These are phyloP conservation scores for Thielaviopsis punctulata DNA, from an alignment of 2,329 filamentous ascomycete species.

Conservation along the genomic window DNA sequence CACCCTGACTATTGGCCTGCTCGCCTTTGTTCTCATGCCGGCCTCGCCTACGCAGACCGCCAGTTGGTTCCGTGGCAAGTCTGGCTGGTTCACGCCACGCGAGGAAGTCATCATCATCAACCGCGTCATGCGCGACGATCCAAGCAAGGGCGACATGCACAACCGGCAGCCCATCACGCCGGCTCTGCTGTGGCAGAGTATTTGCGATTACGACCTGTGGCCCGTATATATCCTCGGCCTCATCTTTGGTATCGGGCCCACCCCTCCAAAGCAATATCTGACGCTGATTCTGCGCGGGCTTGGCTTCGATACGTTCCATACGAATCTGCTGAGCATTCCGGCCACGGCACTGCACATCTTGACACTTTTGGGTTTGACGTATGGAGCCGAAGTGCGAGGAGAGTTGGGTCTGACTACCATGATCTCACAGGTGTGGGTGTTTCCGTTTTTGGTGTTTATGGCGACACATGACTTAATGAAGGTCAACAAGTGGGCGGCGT, in stretches of 20 bases:
- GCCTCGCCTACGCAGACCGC: conserved; percentile 32
- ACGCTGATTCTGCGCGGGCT: conserved; percentile 33
- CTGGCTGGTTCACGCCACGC: conserved; percentile 42
- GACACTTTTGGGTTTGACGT: conserved; percentile 29
- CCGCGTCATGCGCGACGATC: conserved; percentile 39
- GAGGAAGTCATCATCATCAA: conserved; percentile 46
- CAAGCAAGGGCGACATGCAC: conserved; percentile 41
- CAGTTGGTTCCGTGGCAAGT: conserved; percentile 34
- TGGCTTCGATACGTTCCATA: conserved; percentile 33
- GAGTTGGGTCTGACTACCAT: conserved; percentile 26
- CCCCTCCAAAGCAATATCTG: conserved; percentile 30
- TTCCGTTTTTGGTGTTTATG: conserved; percentile 35
- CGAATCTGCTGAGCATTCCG: conserved; percentile 39
- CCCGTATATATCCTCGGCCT: conserved; percentile 35
- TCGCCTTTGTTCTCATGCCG: conserved; percentile 38
- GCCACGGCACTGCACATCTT: conserved; percentile 20
- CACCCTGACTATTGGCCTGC: conserved; percentile 30
- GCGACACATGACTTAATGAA: conserved; percentile 16
- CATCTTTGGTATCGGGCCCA: conserved; percentile 28
- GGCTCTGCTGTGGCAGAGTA: conserved; percentile 30
- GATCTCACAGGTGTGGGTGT: conserved; percentile 32
- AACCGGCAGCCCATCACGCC: conserved; percentile 39
- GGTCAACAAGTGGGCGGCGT: conserved; percentile 20
- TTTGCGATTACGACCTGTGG: conserved; percentile 41
- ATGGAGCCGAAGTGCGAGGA: conserved; percentile 26